Evolutionary conservation across 805 yeast species (phyloP), one percentile per base, ranked within the genome.

Genomic region (Starmera dryadoides): DNA sequence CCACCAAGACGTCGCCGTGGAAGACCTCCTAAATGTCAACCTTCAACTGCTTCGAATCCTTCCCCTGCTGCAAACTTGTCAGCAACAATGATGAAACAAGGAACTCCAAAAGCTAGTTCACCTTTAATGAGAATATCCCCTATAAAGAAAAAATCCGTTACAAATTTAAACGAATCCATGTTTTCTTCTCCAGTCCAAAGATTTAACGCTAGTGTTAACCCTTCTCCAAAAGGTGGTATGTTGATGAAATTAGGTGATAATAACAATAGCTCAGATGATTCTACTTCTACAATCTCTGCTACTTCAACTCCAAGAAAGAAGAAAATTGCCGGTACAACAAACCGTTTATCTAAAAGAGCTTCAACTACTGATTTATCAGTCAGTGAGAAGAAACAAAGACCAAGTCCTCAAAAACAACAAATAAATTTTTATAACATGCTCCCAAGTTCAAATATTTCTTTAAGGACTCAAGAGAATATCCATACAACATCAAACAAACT

Each of bases 51-150:
- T 10, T 40, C 38, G 9, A 21, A 32, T 2, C 42, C 47, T 4
- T 43, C 49, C 21, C 51, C 52, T 17, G 58, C 59, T 30, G 58
- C 54, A 10, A 39, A 39, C 37, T 35, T 47, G 8, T 55, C 59
- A 0, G 59, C 59, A 4, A 53, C 58, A 16, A 55, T 50, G 9
- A 21, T 52, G 36, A 55, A 48, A 35, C 56, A 48, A 33, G 59
- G 59, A 1, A 46, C 58, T 8, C 59, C 59, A 20, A 53, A 49
- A 38, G 45, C 55, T 0, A 41, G 46, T 16, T 43, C 55, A 1
- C 55, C 58, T 3, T n/a, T 55, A 32, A 55, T 55, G 59, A 49
- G 51, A 36, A 49, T 55, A 6, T 53, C 59, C 1, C 59, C 59
- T 2, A 30, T 40, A 12, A 35, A 34, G 10, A 29, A 15, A 22